Base-by-base conservation (phyloP, 805 yeast genomes). In the Debaryomyces castellii region DNA sequence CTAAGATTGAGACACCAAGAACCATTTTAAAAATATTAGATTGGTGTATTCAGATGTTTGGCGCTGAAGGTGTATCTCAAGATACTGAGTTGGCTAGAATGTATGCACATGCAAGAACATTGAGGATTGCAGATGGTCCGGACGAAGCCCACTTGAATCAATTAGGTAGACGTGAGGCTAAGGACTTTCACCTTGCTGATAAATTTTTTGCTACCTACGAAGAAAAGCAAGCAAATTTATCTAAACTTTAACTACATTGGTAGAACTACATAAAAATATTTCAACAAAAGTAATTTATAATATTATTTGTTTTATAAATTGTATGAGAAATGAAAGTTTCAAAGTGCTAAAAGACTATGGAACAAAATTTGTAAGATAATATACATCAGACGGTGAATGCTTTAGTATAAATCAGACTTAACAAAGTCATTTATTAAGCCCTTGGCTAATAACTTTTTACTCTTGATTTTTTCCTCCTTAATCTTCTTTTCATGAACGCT, bases 81-180 rank as follows among this genome's bases (percentile, higher is more conserved):
- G 87, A 82, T 51, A 76, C 82, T 8, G 81, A 77, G 42, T 65
- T 83, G 57, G 81, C 86, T 1, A 61, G 74, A 47, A 60, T 74
- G 61, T 83, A 76, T 63, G 78, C 80, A 20, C 60, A 62, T 45
- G 66, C 75, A 39, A 70, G 87, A 58, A 79, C 82, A 37, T 70
- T 82, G 45, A 66, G 87, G 50, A 78, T 81, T 45, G 86, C 87
- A 12, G 87, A 83, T 59, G 87, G 87, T 10, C 87, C 87, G 2
- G 87, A 82, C 65, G 87, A 81, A 59, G 83, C 83, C 3, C 85
- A 82, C 58, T 63, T 79, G 58, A 64, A 66, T 48, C 86, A 81
- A 62, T 66, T 82, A 51, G 85, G 80, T 5, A 71, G 79, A 47
- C 59, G 66, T 37, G 78, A 75, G 46, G 62, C 69, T 10, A 75